phyloP scores from a whole-genome alignment of 768 basidiomycete species.

The Russula ochroleuca region DNA sequence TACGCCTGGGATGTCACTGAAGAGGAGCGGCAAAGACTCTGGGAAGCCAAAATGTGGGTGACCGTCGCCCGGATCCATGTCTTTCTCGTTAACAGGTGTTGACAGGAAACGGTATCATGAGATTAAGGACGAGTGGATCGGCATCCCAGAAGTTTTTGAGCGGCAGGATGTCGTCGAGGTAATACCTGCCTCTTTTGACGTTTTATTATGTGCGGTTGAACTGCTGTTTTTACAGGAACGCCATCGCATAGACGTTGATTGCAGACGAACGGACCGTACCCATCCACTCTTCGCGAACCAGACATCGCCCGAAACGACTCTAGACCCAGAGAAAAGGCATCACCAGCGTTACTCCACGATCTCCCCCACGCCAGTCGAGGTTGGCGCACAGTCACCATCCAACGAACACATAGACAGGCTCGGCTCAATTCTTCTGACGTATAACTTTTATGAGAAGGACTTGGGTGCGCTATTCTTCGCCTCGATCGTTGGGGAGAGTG shows the following conservation, averaged over 20 bases:
- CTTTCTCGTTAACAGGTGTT: slow-evolving; percentile 9
- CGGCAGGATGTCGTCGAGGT: slow-evolving; percentile 80
- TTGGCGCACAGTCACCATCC: slow-evolving; percentile 81
- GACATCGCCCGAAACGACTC: slow-evolving; percentile 39
- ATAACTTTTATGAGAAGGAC: slow-evolving; percentile 85
- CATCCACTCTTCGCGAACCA: slow-evolving; percentile 75
- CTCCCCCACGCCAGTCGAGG: slow-evolving; percentile 65
- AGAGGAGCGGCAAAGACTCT: slow-evolving; percentile 54
- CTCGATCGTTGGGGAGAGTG: neutral
- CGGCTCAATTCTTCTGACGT: slow-evolving; percentile 81
- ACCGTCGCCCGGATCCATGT: neutral
- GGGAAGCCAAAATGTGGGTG: slow-evolving; percentile 60
- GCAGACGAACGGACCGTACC: slow-evolving; percentile 91
- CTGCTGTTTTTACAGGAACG: slow-evolving; percentile 53
- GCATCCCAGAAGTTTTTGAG: slow-evolving; percentile 75
- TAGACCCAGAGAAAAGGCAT: slow-evolving; percentile 56
- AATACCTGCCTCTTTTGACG: slow-evolving; percentile 33
- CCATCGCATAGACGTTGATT: slow-evolving; percentile 96
- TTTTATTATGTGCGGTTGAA: slow-evolving; percentile 2
- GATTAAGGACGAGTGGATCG: slow-evolving; percentile 79
- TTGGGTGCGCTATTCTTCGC: slow-evolving; percentile 54
- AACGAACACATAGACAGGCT: slow-evolving; percentile 92
- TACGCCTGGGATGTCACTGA: slow-evolving; percentile 72
- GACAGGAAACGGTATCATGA: slow-evolving; percentile 62
- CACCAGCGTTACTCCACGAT: slow-evolving; percentile 62